Evolutionary conservation across 805 yeast genomes (phyloP).

Genomic region (Lachancea lanzarotensis): DNA sequence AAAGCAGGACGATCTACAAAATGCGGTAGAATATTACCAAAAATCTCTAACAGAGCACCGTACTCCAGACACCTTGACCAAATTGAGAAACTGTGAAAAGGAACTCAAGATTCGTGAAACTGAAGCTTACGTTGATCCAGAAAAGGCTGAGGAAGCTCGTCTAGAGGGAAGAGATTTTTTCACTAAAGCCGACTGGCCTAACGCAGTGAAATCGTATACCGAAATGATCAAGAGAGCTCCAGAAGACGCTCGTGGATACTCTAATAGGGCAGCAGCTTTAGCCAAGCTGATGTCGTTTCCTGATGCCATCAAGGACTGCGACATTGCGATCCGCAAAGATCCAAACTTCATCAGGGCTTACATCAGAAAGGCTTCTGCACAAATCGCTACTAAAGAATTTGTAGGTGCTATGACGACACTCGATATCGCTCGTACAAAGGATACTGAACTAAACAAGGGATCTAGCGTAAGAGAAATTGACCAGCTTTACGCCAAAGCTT

Average conservation of each 20-base stretch:
- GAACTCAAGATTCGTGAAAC: slow-evolving; percentile 74
- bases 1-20: slow-evolving; percentile 63
- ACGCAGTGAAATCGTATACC: slow-evolving; percentile 86
- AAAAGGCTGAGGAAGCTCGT: slow-evolving; percentile 92
- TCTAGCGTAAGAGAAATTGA: slow-evolving; percentile 70
- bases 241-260: slow-evolving; percentile 90
- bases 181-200: slow-evolving; percentile 93
- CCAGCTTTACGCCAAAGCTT: slow-evolving; percentile 69
- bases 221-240: slow-evolving; percentile 98
- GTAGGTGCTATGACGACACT: slow-evolving; percentile 76
- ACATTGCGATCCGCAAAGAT: slow-evolving; percentile 79
- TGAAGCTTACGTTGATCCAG: slow-evolving; percentile 77
- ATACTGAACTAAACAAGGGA: slow-evolving; percentile 55
- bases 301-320: slow-evolving; percentile 90
- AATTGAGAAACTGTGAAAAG: slow-evolving; percentile 82
- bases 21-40: slow-evolving; percentile 75
- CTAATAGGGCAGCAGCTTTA: slow-evolving; percentile 96
- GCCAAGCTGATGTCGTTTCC: slow-evolving; percentile 96
- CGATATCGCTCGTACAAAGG: slow-evolving; percentile 69
- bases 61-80: slow-evolving; percentile 85
- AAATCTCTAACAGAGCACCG: slow-evolving; percentile 95
- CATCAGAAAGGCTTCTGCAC: slow-evolving; percentile 93
- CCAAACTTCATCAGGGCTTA: slow-evolving; percentile 90
- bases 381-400: slow-evolving; percentile 84
- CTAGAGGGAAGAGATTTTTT: slow-evolving; percentile 84